Evolutionary conservation across 345 rosid species (phyloP), one percentile per base, ranked within the genome.

Genomic region (Aquilaria yunnanensis): DNA sequence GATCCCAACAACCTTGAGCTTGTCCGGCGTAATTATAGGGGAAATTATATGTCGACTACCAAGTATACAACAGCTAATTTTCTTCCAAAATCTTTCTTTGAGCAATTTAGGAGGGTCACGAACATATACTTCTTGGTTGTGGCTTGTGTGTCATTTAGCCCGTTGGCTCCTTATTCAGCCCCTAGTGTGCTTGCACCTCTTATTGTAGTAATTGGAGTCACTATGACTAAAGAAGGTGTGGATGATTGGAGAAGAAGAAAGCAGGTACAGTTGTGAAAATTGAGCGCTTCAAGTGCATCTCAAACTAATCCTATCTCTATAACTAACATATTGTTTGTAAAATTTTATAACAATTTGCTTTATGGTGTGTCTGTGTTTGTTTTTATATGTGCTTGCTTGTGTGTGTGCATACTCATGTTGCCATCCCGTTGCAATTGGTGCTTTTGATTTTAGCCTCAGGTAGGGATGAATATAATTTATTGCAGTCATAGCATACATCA

Each of bases 51-150:
- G 9, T 84, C 96, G 13, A 88, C 92, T 3, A 90, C 97, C 12
- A 93, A 90, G 78, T 93, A 93, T 66, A 86, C 96, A 0, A 70
- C 69, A 0, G 70, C 72, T 63, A 89, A 85, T 74, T 93, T 93
- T 72, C 66, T 93, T 58, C 98, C 98, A 33, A 93, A 93, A 88
- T 87, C 98, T 13, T 72, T 93, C 81, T 90, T 90, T 76, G 98
- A 93, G 81, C 97, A 93, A 72, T 93, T 93, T 67, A 83, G 98
- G 79, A 81, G 98, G 81, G 97, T 93, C 57, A 97, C 97, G 32
- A 93, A 90, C 56, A 60, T 90, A 45, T 93, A 93, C 67, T 93
- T 93, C 74, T 83, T 93, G 49, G 82, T 88, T n/a, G 96, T 88
- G 32, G 90, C 97, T 56, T 90, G 77, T 72, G 80, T 93, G 60